A percentile compares a stretch with the other conserved stretches of the same genome.
Evolutionary conservation across 129 eudicot genomes (phyloP).

Genomic region (Centaurea solstitialis): DNA sequence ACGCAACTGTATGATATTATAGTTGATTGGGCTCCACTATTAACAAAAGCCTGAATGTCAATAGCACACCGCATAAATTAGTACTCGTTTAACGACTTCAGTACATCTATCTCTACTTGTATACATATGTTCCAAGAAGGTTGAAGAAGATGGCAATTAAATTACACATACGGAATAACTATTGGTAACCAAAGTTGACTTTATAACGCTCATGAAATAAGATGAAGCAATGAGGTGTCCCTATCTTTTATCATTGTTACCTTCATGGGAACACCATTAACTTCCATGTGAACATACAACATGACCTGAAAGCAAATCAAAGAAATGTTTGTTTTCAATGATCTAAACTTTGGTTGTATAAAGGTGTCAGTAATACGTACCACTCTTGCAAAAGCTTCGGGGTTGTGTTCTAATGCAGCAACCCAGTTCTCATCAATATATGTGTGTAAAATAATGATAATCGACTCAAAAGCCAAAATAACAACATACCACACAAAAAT

Average conservation of each 20-base stretch:
- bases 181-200: not conserved
- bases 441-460: too few relatives aligned
- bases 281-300: too few relatives aligned
- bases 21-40: slow-evolving; percentile 99
- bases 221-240: not conserved
- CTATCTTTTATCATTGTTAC: slow-evolving; percentile 30
- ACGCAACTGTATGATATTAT: slow-evolving; percentile 96
- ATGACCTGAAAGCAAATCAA: too few relatives aligned
- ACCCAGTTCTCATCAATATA: too few relatives aligned
- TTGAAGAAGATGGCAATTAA: not conserved
- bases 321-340: too few relatives aligned
- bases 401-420: too few relatives aligned
- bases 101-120: not conserved
- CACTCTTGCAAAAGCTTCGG: too few relatives aligned
- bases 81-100: not conserved
- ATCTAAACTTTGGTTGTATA: too few relatives aligned
- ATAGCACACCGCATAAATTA: not conserved
- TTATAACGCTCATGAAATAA: slow-evolving; percentile 10
- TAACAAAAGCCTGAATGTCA: slow-evolving; percentile 79
- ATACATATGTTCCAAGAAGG: not conserved
- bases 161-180: not conserved
- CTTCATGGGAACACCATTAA: slow-evolving; percentile 95
- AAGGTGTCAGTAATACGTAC: too few relatives aligned
- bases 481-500: too few relatives aligned
- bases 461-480: too few relatives aligned